These are phyloP conservation scores for Colletotrichum sp. DNA, from an alignment of 2,329 filamentous ascomycete species.

Conservation along the genomic window DNA sequence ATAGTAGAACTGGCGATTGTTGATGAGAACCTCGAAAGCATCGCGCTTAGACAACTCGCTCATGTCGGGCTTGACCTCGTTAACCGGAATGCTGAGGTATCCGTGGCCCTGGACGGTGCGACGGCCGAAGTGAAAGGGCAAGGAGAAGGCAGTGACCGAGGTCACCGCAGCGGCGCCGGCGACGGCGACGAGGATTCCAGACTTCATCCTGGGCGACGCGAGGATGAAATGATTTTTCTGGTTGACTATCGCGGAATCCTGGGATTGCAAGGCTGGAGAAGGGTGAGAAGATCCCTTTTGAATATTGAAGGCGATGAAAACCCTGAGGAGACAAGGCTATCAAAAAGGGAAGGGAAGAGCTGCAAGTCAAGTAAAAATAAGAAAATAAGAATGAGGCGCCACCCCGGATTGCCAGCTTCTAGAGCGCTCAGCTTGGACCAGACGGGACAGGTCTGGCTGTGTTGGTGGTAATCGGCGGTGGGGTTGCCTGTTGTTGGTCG, in stretches of 20 bases:
- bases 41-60: conserved; percentile 7
- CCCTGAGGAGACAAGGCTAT: not conserved
- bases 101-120: conserved; percentile 37
- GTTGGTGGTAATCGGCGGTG: not conserved
- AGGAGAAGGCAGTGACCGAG: conserved; percentile 12
- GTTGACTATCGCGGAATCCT: not conserved
- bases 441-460: not conserved
- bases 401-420: conserved; percentile 1
- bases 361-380: not conserved
- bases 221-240: not conserved
- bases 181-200: not conserved
- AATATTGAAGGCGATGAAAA: not conserved
- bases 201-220: conserved; percentile 1
- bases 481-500: not conserved
- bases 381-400: not conserved
- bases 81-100: conserved; percentile 40
- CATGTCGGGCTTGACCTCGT: conserved; percentile 8
- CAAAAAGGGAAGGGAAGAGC: not conserved
- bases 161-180: conserved; percentile 7
- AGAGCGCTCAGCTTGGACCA: not conserved
- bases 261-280: not conserved
- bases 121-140: conserved; percentile 22
- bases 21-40: conserved; percentile 32
- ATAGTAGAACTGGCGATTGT: conserved; percentile 44
- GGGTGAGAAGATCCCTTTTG: not conserved